Evolutionary conservation across 2,329 filamentous ascomycete genomes (phyloP).

Genomic region (Aspergillus fumigatus): DNA sequence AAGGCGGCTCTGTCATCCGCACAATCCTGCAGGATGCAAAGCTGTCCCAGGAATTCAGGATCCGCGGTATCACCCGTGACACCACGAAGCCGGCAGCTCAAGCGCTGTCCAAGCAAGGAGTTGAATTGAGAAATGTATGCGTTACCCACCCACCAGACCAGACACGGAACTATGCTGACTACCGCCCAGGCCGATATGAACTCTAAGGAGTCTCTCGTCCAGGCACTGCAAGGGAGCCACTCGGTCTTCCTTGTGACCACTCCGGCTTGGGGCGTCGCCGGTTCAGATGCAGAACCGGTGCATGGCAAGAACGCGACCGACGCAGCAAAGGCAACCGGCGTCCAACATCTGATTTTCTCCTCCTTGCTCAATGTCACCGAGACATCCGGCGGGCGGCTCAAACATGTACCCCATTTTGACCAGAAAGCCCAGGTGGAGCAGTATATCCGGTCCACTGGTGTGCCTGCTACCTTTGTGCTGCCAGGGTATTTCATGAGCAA

Average conservation of each 20-base stretch:
- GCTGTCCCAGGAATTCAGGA: conserved; percentile 42
- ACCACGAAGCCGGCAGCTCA: conserved; percentile 15
- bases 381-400: conserved; percentile 31
- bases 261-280: conserved; percentile 28
- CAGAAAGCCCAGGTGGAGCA: conserved; percentile 36
- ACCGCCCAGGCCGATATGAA: conserved; percentile 35
- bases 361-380: conserved; percentile 30
- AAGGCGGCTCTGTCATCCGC: conserved; percentile 45
- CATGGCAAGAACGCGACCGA: conserved; percentile 39
- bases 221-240: conserved; percentile 42
- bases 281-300: conserved; percentile 20
- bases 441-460: conserved; percentile 30
- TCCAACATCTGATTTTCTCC: conserved; percentile 39
- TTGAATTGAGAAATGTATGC: conserved; percentile 5
- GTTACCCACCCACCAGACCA: too few species aligned
- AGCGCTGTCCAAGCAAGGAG: conserved; percentile 15
- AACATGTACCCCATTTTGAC: conserved; percentile 37
- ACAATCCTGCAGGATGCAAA: conserved; percentile 40
- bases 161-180: too few species aligned
- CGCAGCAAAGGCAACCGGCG: conserved; percentile 31
- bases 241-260: conserved; percentile 48
- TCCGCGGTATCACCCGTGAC: conserved; percentile 48
- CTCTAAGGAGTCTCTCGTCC: conserved; percentile 35
- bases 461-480: conserved; percentile 39
- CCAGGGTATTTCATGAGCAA: conserved; percentile 45